phyloP scores from a whole-genome alignment of 306 rosid species.

The Quercus parvula region DNA sequence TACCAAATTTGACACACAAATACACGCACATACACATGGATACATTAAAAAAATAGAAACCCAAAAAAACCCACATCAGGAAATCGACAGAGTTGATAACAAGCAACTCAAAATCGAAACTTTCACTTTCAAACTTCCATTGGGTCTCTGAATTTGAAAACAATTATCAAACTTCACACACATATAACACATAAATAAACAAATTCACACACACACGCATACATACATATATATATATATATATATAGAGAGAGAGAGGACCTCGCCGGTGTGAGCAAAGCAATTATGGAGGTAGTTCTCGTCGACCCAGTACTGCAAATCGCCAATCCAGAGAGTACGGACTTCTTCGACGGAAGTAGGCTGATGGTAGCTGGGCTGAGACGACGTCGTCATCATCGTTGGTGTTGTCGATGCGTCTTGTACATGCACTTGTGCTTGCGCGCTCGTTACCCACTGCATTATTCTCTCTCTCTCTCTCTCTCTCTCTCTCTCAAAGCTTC shows the following conservation, averaged over 20 bases:
- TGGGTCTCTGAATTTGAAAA: background rate
- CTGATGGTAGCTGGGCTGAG: constrained; percentile 41
- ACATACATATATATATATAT: background rate
- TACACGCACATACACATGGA: background rate
- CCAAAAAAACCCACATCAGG: background rate
- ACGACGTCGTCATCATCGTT: constrained; percentile 1
- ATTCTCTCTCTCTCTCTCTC: background rate
- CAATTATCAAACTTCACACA: background rate
- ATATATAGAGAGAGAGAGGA: constrained; percentile 25
- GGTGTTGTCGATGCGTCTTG: background rate
- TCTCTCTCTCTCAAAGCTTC: background rate
- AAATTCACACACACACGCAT: background rate
- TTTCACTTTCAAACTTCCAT: background rate
- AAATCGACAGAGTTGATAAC: background rate
- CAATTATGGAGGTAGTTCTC: constrained; percentile 67
- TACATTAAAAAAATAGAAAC: background rate
- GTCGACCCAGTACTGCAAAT: constrained; percentile 92
- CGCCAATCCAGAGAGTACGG: constrained; percentile 90
- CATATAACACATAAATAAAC: too few relatives aligned
- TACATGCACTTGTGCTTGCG: background rate
- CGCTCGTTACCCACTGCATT: background rate
- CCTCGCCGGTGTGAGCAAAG: constrained; percentile 88
- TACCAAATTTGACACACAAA: background rate
- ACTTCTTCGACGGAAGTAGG: constrained; percentile 65
- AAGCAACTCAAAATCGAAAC: background rate